Conservation (phyloP, 345 rosid species). For the Brassica juncea region DNA sequence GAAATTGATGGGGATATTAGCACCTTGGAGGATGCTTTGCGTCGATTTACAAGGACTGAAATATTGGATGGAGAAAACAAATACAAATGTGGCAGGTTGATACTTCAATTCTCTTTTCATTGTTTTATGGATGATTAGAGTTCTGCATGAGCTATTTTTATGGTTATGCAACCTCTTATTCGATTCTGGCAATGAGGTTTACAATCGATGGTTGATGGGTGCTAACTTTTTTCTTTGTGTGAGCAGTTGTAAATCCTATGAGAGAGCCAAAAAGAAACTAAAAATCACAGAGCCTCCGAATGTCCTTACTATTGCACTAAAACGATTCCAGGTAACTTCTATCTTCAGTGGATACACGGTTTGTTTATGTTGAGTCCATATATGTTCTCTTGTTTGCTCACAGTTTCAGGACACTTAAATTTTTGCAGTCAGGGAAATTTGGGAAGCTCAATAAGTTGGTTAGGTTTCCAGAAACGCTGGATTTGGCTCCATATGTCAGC, state of each 20-base stretch:
- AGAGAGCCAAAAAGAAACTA: conserved; percentile 88
- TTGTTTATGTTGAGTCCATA: conserved; percentile 16
- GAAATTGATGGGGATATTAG: conserved; percentile 90
- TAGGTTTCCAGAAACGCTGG: conserved; percentile 76
- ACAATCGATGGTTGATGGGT: conserved; percentile 17
- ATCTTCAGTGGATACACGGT: neutral
- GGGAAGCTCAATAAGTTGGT: conserved; percentile 93
- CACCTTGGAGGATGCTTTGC: conserved; percentile 90
- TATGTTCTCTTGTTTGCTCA: conserved; percentile 34
- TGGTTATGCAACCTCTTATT: conserved; percentile 11
- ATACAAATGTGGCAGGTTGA: conserved; percentile 84
- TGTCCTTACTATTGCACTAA: conserved; percentile 91
- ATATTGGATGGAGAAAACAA: conserved; percentile 96
- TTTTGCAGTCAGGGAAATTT: conserved; percentile 83
- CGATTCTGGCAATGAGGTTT: neutral
- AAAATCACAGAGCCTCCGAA: conserved; percentile 86
- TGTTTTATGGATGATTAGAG: conserved; percentile 9
- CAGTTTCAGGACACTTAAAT: conserved; percentile 8
- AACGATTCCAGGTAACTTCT: conserved; percentile 84
- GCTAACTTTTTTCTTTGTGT: conserved; percentile 15
- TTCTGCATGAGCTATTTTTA: neutral
- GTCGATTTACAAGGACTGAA: conserved; percentile 77
- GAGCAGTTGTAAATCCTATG: conserved; percentile 82
- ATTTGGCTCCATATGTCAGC: conserved; percentile 91
- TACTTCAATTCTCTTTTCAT: neutral